Base-by-base conservation (phyloP, 495 filamentous ascomycete species). In the Penicillium canescens region DNA sequence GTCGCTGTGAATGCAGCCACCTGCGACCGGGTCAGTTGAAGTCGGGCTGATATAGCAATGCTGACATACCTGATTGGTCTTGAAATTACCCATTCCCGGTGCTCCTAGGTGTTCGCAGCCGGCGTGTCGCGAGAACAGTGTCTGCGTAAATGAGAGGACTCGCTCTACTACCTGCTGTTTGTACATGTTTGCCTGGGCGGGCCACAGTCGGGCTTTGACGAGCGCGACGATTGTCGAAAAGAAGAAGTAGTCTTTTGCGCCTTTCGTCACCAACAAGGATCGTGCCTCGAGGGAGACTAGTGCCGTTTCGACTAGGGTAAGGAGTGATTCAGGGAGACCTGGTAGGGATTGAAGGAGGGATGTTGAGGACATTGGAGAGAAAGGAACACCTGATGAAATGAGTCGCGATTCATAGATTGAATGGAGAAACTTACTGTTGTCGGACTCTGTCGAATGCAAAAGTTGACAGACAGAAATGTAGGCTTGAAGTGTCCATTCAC, bases 171-270 rank as follows among this genome's bases (percentile, higher is more conserved):
- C 73, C 33, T 72, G 66, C 37, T 72, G 69, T 35, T 75, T 77
- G 48, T 70, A 72, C 39, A 70, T 52, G 8, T 53, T 55, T 13
- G 66, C 66, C 46, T 77, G 74, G 1, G 50, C 53, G 0, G 73
- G 70, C 72, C 70, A 76, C 7, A 75, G 43, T 24, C 65, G 69
- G 21, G 68, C 50, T 38, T 76, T 77, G 36, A 73, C 74, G 3
- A 76, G 43, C 7, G 71, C 68, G 10, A 71, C 46, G 23, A 77
- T 70, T 3, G 73, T 75, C 0, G 72, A 76, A 40, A 76, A 61
- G 54, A 76, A 76, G 44, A 75, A 76, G 46, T 75, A 77, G 42
- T 77, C 73, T 42, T 76, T 77, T 3, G 73, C 71, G 1, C 74
- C 73, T 42, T 77, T 77, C 46, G 73, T 62, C 6, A 77, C 60